A percentile compares a stretch with the other conserved stretches of the same genome.
phyloP scores from a whole-genome alignment of 805 yeast genomes.

The Saccharomyces mikatae region DNA sequence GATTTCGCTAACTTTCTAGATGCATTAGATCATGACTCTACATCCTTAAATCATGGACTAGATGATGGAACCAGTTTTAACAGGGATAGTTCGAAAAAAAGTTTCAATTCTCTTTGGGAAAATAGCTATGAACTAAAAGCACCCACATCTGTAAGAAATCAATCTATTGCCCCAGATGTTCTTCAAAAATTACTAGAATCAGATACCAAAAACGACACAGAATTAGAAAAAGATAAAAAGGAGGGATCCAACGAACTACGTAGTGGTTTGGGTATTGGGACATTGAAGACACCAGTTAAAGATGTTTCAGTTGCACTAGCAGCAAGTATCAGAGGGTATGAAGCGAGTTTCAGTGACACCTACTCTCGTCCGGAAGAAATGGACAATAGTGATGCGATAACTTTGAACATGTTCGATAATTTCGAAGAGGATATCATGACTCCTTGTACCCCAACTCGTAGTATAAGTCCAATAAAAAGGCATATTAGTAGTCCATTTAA shows the following conservation, averaged over 20 bases:
- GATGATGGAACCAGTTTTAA: neutral
- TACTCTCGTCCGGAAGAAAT: constrained; percentile 1
- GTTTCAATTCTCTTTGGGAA: neutral
- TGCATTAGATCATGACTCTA: constrained; percentile 8
- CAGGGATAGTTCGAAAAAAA: neutral
- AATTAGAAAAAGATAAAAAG: neutral
- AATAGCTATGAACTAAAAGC: neutral
- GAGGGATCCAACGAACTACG: neutral
- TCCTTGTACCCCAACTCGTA: constrained; percentile 7
- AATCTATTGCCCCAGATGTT: constrained; percentile 8
- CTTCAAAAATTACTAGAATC: constrained; percentile 6
- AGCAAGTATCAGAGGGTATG: constrained; percentile 16
- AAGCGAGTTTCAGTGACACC: constrained; percentile 9
- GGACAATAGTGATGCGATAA: neutral
- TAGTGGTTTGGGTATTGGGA: constrained; percentile 2
- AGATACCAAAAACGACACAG: constrained; percentile 1
- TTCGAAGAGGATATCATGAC: neutral
- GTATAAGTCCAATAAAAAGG: neutral
- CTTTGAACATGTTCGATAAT: neutral
- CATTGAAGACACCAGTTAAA: constrained; percentile 16
- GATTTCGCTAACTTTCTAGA: constrained; percentile 12
- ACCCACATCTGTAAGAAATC: neutral
- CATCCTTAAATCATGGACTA: constrained; percentile 5
- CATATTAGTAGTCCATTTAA: constrained; percentile 27
- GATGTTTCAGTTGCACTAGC: constrained; percentile 18